Base-by-base conservation (phyloP, 2,329 filamentous ascomycete genomes). In the Sphaceloma murrayae region DNA sequence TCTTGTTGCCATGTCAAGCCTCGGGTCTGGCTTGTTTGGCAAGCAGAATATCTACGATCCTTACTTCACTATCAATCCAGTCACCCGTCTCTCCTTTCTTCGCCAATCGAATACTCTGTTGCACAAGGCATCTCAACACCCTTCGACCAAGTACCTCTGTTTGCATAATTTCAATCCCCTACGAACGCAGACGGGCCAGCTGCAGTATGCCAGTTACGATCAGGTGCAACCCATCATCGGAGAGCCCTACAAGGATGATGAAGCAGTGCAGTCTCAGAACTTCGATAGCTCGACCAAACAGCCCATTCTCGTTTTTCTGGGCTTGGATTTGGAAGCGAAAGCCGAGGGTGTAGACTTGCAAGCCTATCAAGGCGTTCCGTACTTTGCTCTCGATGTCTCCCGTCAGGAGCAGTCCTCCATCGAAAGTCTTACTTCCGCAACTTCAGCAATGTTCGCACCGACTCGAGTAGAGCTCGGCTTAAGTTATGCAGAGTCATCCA, bases 401-500 rank as follows among this genome's bases (percentile, higher is more conserved):
- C 36, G 36, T 7, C 36, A 40, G 14, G 36, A 40, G 11, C 19
- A 40, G n/a, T 4, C 19, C 11, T 29, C 24, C 5, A 30, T 40
- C 13, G 13, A 19, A 4, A 11, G 19, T 13, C 24, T 53, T 6
- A 44, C 48, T 5, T 42, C 48, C 10, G 45, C 48, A 3, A 42
- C 50, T 16, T 52, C 51, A 30, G 47, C 50, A 13, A 11, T 14
- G 4, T 51, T 53, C 40, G 34, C 42, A 3, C 49, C 52, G 0
- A 52, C 50, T 2, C 43, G 51, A 24, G 45, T 53, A 13, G 51
- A 53, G 18, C 47, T 53, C 11, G 48, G 47, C 18, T 49, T 52
- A 16, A 43, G 34, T 10, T 49, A 46, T 14, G 40, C 50, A 8
- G 46, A 52, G n/a, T 49, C 52, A 3, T 49, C 52, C 2, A 47